phyloP scores from a whole-genome alignment of 2,329 filamentous ascomycete species.

The Colletotrichum karsti region DNA sequence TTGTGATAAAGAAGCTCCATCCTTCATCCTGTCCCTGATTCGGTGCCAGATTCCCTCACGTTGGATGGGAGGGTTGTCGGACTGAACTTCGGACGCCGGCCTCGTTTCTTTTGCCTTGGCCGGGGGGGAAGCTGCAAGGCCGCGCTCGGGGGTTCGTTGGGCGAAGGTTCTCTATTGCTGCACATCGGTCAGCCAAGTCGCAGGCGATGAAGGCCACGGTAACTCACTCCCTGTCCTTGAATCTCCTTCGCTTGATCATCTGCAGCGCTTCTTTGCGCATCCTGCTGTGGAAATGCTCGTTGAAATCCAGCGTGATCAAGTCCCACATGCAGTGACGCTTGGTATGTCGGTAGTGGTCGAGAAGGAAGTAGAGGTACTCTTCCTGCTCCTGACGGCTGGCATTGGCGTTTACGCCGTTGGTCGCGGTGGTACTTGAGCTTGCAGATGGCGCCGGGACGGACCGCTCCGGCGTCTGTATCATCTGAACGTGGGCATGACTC shows the following conservation, averaged over 20 bases:
- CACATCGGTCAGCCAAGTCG: background rate
- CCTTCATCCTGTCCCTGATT: constrained; percentile 8
- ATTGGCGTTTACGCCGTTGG: constrained; percentile 6
- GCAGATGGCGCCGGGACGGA: constrained; percentile 11
- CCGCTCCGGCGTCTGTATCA: constrained; percentile 14
- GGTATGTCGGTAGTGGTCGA: constrained; percentile 26
- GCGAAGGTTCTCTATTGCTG: constrained; percentile 12
- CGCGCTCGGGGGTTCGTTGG: background rate
- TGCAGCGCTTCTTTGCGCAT: constrained; percentile 28
- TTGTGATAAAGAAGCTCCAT: background rate
- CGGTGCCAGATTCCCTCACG: background rate
- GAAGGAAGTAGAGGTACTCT: constrained; percentile 27
- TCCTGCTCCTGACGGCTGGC: constrained; percentile 27
- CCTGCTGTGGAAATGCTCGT: constrained; percentile 23
- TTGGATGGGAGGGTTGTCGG: background rate
- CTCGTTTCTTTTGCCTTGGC: constrained; percentile 6
- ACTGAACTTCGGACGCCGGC: constrained; percentile 14
- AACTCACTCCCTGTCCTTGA: constrained; percentile 25
- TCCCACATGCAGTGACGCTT: constrained; percentile 29
- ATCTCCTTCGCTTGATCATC: constrained; percentile 26
- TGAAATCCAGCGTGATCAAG: constrained; percentile 26
- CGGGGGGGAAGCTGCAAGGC: background rate
- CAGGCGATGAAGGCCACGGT: too few species aligned
- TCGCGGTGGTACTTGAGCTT: background rate
- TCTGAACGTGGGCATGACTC: constrained; percentile 24